A percentile compares a stretch with the other conserved stretches of the same genome.
phyloP scores from a whole-genome alignment of 192 early-diverging fungal species.

The Linnemannia hyalina region DNA sequence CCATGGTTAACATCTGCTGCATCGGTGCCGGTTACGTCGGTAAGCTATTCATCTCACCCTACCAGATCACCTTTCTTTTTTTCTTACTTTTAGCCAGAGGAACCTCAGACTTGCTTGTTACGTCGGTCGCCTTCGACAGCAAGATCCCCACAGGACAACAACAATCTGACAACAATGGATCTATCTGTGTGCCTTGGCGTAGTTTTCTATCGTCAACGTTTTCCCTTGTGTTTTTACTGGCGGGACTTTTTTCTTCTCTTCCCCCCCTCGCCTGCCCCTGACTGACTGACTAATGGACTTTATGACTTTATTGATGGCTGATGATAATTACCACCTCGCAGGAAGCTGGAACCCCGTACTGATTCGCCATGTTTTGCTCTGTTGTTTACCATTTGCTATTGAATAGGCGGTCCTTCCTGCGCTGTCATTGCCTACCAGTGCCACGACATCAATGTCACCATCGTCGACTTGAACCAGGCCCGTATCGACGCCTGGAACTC shows the following conservation, averaged over 20 bases:
- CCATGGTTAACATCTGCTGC: constrained; percentile 84
- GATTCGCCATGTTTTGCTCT: constrained; percentile 10
- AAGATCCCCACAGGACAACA: no score
- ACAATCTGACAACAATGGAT: not conserved
- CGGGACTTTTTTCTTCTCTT: not conserved
- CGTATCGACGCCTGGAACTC: constrained; percentile 95
- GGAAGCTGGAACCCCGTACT: not conserved
- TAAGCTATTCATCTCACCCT: constrained; percentile 54
- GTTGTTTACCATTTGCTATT: not conserved
- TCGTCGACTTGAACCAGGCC: constrained; percentile 84
- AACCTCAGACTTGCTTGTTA: not conserved
- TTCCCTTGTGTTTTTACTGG: not conserved
- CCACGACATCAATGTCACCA: constrained; percentile 89
- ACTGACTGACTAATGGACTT: not conserved
- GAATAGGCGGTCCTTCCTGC: constrained; percentile 88
- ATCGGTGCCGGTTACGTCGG: constrained; percentile 98
- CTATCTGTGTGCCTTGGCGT: not conserved
- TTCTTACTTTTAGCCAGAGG: not conserved
- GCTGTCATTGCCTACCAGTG: constrained; percentile 94
- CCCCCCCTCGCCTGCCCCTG: not conserved
- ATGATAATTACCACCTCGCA: not conserved
- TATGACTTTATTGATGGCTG: not conserved
- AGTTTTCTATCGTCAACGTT: not conserved
- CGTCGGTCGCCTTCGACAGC: no score
- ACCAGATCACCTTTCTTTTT: not conserved